These are phyloP conservation scores for Apophysomyces trapeziformis DNA, from an alignment of 371 early-diverging fungal species.

Conservation along the genomic window DNA sequence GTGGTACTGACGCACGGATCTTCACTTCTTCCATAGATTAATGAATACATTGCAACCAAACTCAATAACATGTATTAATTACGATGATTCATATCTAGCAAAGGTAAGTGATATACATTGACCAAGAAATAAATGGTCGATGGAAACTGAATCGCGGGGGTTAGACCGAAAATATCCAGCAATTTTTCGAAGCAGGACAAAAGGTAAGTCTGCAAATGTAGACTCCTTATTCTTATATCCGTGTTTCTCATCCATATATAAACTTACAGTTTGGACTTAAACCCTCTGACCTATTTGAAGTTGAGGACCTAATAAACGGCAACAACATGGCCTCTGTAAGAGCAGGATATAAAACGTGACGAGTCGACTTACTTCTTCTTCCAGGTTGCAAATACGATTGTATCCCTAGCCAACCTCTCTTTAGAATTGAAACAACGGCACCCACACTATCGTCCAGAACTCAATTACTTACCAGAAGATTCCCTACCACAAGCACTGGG, in stretches of 20 bases:
- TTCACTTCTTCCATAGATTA: constrained; percentile 12
- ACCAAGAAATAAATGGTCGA: neutral
- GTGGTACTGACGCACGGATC: constrained; percentile 9
- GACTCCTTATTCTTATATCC: constrained; percentile 5
- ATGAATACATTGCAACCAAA: constrained; percentile 17
- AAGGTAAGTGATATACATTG: constrained; percentile 13
- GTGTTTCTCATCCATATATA: constrained; percentile 12
- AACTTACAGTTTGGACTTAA: constrained; percentile 31
- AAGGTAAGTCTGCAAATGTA: constrained; percentile 23
- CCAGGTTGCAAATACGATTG: constrained; percentile 16
- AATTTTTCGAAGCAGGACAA: constrained; percentile 30
- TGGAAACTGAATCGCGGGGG: neutral
- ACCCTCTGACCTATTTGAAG: constrained; percentile 29
- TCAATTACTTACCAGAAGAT: neutral
- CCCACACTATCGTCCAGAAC: neutral
- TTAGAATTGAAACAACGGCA: neutral
- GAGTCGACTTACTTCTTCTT: constrained; percentile 4
- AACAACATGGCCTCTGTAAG: constrained; percentile 37
- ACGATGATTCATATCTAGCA: constrained; percentile 6
- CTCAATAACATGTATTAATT: constrained; percentile 13
- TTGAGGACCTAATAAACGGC: constrained; percentile 35
- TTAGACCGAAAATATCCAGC: constrained; percentile 29
- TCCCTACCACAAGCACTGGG: constrained; percentile 1
- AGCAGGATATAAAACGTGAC: neutral
- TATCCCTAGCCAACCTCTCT: constrained; percentile 13